phyloP scores from a whole-genome alignment of 768 basidiomycete species.

The Tubosaeta brunneosetosa region DNA sequence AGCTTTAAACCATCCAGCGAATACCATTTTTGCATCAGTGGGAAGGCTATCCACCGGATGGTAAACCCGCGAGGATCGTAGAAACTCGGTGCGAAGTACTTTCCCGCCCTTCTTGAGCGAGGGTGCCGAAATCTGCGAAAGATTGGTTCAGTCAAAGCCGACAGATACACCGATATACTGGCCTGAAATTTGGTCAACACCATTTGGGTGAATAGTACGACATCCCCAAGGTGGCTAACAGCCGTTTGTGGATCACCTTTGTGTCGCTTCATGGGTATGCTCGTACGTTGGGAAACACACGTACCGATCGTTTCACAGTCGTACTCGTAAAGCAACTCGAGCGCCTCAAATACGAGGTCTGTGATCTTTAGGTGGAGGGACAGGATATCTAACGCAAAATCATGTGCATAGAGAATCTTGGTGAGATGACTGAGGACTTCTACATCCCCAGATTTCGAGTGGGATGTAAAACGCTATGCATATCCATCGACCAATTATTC shows the following conservation, averaged over 20 bases:
- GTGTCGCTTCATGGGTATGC: not conserved
- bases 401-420: slow-evolving; percentile 55
- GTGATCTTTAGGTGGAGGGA: slow-evolving; percentile 62
- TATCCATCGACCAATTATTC: not conserved
- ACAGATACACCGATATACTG: slow-evolving; percentile 14
- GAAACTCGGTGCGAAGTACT: slow-evolving; percentile 45
- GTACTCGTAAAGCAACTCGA: slow-evolving; percentile 63
- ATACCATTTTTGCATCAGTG: slow-evolving; percentile 40
- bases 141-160: not conserved
- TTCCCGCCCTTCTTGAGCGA: slow-evolving; percentile 44
- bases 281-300: slow-evolving; percentile 22
- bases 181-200: slow-evolving; percentile 64
- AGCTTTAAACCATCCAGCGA: slow-evolving; percentile 66
- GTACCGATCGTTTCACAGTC: slow-evolving; percentile 78
- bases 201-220: slow-evolving; percentile 72
- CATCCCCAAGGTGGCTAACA: slow-evolving; percentile 68
- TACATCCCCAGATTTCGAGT: slow-evolving; percentile 52
- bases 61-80: slow-evolving; percentile 46
- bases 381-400: slow-evolving; percentile 60
- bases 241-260: slow-evolving; percentile 83
- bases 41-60: slow-evolving; percentile 39
- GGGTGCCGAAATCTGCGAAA: slow-evolving; percentile 45
- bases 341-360: slow-evolving; percentile 58
- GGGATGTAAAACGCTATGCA: slow-evolving; percentile 53
- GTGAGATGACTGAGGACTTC: slow-evolving; percentile 70